These are phyloP conservation scores for Barbatosphaeria neglecta DNA, from an alignment of 495 filamentous ascomycete genomes.

Conservation along the genomic window DNA sequence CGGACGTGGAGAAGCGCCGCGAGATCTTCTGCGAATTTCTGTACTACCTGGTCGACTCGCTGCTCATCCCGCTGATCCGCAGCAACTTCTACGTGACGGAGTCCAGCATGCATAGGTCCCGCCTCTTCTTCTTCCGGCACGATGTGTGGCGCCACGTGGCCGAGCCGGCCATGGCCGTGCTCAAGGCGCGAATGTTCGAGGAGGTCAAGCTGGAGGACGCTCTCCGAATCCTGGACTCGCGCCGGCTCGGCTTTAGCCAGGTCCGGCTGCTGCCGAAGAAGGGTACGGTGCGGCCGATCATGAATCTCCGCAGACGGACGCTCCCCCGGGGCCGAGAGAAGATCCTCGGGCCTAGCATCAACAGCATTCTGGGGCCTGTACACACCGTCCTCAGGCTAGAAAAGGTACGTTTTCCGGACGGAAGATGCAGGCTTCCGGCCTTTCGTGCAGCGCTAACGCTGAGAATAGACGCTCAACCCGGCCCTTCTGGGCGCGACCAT, in stretches of 20 bases:
- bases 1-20: slow-evolving; percentile 63
- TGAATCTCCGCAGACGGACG: slow-evolving; percentile 63
- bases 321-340: slow-evolving; percentile 41
- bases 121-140: slow-evolving; percentile 88
- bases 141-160: slow-evolving; percentile 75
- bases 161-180: slow-evolving; percentile 53
- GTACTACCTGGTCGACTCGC: slow-evolving; percentile 86
- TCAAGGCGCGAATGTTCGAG: slow-evolving; percentile 71
- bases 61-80: slow-evolving; percentile 78
- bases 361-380: slow-evolving; percentile 63
- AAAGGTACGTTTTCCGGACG: slow-evolving; percentile 32
- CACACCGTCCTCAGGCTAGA: slow-evolving; percentile 70
- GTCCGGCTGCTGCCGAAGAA: slow-evolving; percentile 73
- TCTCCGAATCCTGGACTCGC: slow-evolving; percentile 42
- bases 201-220: slow-evolving; percentile 54
- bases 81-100: slow-evolving; percentile 92
- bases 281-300: slow-evolving; percentile 58
- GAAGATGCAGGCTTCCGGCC: too few species aligned
- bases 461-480: slow-evolving; percentile 39
- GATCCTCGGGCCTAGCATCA: slow-evolving; percentile 63
- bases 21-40: slow-evolving; percentile 77
- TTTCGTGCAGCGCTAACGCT: slow-evolving; percentile 4
- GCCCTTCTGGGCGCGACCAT: slow-evolving; percentile 59
- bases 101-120: slow-evolving; percentile 66
- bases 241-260: slow-evolving; percentile 63